Evolutionary conservation across 2,329 filamentous ascomycete species (phyloP).

Genomic region (Xylaria polymorpha): DNA sequence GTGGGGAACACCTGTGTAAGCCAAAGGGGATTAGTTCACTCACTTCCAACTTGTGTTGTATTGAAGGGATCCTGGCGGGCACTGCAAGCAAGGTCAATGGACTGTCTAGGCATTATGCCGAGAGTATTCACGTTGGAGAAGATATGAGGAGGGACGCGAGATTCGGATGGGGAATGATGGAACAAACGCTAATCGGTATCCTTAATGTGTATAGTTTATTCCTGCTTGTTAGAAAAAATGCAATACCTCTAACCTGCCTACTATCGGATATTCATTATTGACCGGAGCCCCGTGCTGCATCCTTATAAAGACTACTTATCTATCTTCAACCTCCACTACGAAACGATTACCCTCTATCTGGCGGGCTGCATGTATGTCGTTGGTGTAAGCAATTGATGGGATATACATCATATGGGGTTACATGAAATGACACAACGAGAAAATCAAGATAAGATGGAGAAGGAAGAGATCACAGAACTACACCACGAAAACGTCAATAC

Average conservation of each 20-base stretch:
- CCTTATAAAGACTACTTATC: too few relatives aligned
- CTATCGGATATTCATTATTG: too few relatives aligned
- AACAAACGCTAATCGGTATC: constrained; percentile 26
- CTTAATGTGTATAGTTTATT: constrained; percentile 26
- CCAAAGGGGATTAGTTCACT: background rate
- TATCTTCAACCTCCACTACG: too few relatives aligned
- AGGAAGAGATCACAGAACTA: too few relatives aligned
- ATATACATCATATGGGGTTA: too few relatives aligned
- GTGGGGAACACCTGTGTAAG: background rate
- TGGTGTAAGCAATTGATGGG: too few relatives aligned
- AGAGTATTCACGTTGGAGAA: background rate
- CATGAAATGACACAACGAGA: too few relatives aligned
- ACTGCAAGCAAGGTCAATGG: background rate
- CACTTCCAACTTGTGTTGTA: background rate
- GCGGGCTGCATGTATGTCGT: too few relatives aligned
- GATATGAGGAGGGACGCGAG: background rate
- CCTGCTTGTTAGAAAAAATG: constrained; percentile 7
- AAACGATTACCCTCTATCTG: too few relatives aligned
- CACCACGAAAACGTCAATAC: too few relatives aligned
- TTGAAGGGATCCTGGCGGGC: background rate
- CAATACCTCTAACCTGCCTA: background rate
- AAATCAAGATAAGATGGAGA: too few relatives aligned
- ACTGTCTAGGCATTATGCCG: background rate
- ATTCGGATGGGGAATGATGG: background rate
- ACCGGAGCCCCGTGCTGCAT: too few relatives aligned